Conservation (phyloP, 495 filamentous ascomycete genomes). For the Penicillium argentinense region DNA sequence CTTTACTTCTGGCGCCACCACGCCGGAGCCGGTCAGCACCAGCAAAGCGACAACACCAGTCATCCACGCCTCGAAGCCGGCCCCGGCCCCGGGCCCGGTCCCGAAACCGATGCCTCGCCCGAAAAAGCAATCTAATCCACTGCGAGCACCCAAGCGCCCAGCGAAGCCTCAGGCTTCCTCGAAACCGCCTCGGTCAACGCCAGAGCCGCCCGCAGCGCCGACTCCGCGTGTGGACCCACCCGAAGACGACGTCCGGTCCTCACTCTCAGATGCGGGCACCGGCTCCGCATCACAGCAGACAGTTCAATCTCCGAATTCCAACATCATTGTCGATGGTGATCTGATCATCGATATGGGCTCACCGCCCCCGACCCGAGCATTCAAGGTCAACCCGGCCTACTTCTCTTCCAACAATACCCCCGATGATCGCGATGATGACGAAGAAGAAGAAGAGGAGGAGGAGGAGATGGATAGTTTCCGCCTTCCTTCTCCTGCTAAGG, state of each 20-base stretch:
- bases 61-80: conserved; percentile 25
- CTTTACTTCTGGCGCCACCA: conserved; percentile 36
- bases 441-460: conserved; percentile 41
- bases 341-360: conserved; percentile 54
- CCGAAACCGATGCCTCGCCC: conserved; percentile 31
- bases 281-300: conserved; percentile 35
- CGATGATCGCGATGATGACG: conserved; percentile 28
- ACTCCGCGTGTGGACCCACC: conserved; percentile 14
- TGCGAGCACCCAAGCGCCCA: conserved; percentile 31
- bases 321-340: conserved; percentile 50
- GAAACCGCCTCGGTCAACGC: conserved; percentile 9
- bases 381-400: conserved; percentile 42
- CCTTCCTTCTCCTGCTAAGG: conserved; percentile 39
- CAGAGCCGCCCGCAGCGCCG: conserved; percentile 15
- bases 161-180: conserved; percentile 17
- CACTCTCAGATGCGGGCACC: conserved; percentile 35
- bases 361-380: conserved; percentile 36
- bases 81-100: neutral
- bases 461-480: conserved; percentile 42
- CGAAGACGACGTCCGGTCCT: conserved; percentile 26
- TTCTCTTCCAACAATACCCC: conserved; percentile 45
- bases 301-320: conserved; percentile 39
- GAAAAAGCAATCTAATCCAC: conserved; percentile 36
- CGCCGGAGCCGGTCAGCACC: conserved; percentile 37
- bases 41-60: conserved; percentile 38